Evolutionary conservation across 2,329 filamentous ascomycete genomes (phyloP), one percentile per base, ranked within the genome.

Genomic region (Trichocomaceae sp.): DNA sequence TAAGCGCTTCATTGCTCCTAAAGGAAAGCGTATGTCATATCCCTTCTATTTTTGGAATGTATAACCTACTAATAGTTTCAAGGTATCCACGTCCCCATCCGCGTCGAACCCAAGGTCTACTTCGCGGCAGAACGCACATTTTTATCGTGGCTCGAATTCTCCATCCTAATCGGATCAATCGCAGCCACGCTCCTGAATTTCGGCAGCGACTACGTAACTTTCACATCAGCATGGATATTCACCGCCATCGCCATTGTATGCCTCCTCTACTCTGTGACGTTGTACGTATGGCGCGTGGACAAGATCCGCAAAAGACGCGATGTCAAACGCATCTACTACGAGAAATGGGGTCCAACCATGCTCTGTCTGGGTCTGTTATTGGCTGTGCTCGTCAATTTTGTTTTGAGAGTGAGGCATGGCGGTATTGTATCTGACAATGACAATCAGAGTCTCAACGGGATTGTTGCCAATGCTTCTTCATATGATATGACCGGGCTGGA

Each of bases 111-210:
- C 33, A 99, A 99, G 75, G 93, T 99, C 50, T 96, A 90, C 72
- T 96, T 99, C 68, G 93, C 93, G 20, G 91, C 90, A 0, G 93
- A 99, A 73, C 83, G 93, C 60, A 99, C 93, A 0, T 99, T 96
- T 74, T 80, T 99, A 55, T 88, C 90, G 59, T 99, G 93, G 90
- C 87, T 99, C 64, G 92, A 99, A 72, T 97, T 95, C 73, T 92
- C 88, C 49, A 95, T 97, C 66, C 91, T 96, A 67, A 85, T 99
- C 52, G 90, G 89, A 63, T 87, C 87, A 26, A 92, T 95, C 63
- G 89, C 90, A 12, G 86, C 87, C 7, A 88, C 88, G 0, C 77
- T 95, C 46, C 81, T 95, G 61, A 91, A 95, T 76, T 90, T 96
- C 69, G 83, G 88, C 63, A 66, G 70, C 22, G 74, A 81, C 64